Evolutionary conservation across 2,329 filamentous ascomycete genomes (phyloP).

Genomic region (Beauveria australis): DNA sequence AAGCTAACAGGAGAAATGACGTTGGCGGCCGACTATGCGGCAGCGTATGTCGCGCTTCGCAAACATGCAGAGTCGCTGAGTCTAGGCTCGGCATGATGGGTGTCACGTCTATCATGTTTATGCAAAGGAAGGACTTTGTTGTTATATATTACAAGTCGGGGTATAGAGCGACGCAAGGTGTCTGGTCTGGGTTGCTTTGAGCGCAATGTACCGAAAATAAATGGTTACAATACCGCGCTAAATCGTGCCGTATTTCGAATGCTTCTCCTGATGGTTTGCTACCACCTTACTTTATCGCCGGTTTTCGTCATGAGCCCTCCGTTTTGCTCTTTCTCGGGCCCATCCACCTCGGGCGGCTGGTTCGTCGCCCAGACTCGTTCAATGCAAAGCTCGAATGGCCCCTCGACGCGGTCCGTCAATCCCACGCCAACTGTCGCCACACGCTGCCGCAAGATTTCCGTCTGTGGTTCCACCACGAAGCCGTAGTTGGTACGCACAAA

Average conservation of each 20-base stretch:
- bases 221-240: neutral
- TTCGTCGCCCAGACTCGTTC: constrained; percentile 91
- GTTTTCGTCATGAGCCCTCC: constrained; percentile 29
- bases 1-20: constrained; percentile 57
- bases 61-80: constrained; percentile 27
- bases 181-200: neutral
- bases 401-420: constrained; percentile 79
- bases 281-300: constrained; percentile 32
- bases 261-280: neutral
- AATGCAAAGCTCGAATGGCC: constrained; percentile 80
- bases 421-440: constrained; percentile 81
- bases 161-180: neutral
- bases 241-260: neutral
- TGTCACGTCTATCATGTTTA: neutral
- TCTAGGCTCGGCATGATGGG: constrained; percentile 13
- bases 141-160: neutral
- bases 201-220: neutral
- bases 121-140: neutral
- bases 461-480: constrained; percentile 85
- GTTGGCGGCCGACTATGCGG: constrained; percentile 58
- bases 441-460: constrained; percentile 78
- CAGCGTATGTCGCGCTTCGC: constrained; percentile 53
- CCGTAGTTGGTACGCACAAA: constrained; percentile 95
- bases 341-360: constrained; percentile 19
- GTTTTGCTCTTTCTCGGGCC: constrained; percentile 15